Conservation (phyloP, 805 yeast species). For the Metschnikowia sp. region DNA sequence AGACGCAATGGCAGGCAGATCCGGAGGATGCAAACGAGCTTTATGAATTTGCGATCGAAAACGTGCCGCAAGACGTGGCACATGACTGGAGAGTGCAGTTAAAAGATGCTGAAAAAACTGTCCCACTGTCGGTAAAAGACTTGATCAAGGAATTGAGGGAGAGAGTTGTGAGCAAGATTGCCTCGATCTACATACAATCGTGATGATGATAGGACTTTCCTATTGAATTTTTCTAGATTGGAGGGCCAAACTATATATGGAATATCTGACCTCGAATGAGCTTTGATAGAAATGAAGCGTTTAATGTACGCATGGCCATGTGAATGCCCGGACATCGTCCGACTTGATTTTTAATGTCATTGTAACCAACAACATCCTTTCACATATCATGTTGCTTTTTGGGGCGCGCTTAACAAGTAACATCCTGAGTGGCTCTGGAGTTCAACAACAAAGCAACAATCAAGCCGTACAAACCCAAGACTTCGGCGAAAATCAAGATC, state of each 20-base stretch:
- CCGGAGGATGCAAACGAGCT: conserved; percentile 28
- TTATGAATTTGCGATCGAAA: conserved; percentile 28
- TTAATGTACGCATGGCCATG: conserved; percentile 5
- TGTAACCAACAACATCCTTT: no score
- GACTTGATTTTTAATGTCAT: no score
- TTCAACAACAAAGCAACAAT: conserved; percentile 96
- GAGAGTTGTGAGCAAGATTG: conserved; percentile 32
- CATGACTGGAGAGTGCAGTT: conserved; percentile 38
- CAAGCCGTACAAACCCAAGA: conserved; percentile 95
- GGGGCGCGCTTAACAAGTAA: conserved; percentile 54
- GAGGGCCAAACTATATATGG: conserved; percentile 7
- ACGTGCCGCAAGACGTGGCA: conserved; percentile 15
- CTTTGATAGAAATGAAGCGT: conserved; percentile 14
- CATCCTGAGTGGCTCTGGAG: conserved; percentile 96
- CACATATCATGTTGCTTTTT: not conserved
- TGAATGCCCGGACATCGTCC: no score
- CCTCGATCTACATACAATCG: conserved; percentile 30
- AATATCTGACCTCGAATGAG: conserved; percentile 10
- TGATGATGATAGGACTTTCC: not conserved
- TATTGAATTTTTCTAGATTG: conserved; percentile 10
- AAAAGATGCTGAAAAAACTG: conserved; percentile 10
- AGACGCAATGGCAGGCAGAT: conserved; percentile 24
- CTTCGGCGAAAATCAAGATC: conserved; percentile 98
- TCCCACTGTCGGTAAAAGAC: conserved; percentile 26
- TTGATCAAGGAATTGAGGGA: conserved; percentile 29